phyloP scores from a whole-genome alignment of 805 yeast species.

The Pichia kluyveri region DNA sequence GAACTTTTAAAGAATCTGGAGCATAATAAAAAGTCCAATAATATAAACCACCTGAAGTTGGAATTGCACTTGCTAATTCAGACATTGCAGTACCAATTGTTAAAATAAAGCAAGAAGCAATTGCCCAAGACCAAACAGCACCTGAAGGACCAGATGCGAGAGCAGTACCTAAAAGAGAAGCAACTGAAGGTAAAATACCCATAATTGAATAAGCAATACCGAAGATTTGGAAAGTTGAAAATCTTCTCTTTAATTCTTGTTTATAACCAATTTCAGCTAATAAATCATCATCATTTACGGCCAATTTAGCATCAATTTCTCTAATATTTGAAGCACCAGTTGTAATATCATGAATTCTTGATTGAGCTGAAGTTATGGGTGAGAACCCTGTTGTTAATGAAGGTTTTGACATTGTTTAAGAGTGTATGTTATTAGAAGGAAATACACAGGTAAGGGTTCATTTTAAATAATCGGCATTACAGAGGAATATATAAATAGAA shows the following conservation, averaged over 20 bases:
- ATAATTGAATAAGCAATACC: constrained; percentile 66
- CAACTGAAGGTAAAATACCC: constrained; percentile 60
- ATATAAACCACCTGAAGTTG: constrained; percentile 70
- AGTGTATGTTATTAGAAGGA: too few species aligned
- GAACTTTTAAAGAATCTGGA: constrained; percentile 41
- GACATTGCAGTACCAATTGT: constrained; percentile 53
- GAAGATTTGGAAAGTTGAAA: constrained; percentile 54
- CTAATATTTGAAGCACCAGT: too few species aligned
- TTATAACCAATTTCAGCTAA: constrained; percentile 58
- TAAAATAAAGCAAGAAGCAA: constrained; percentile 46
- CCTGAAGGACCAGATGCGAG: constrained; percentile 56
- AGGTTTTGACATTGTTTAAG: too few species aligned
- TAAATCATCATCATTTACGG: constrained; percentile 24
- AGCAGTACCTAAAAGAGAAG: constrained; percentile 45
- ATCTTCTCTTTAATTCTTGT: constrained; percentile 55
- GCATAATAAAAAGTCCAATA: constrained; percentile 63
- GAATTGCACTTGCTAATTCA: constrained; percentile 58
- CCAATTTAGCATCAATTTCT: constrained; percentile 19
- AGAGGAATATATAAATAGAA: too few species aligned
- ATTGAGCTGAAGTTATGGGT: too few species aligned
- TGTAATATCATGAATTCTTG: too few species aligned
- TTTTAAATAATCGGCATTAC: too few species aligned
- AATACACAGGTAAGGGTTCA: too few species aligned
- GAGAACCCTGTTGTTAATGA: too few species aligned
- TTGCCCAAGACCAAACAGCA: constrained; percentile 65